Percentiles rank a stretch among this genome's conserved stretches.
phyloP scores from a whole-genome alignment of 345 rosid genomes.

The Brassica rapa region DNA sequence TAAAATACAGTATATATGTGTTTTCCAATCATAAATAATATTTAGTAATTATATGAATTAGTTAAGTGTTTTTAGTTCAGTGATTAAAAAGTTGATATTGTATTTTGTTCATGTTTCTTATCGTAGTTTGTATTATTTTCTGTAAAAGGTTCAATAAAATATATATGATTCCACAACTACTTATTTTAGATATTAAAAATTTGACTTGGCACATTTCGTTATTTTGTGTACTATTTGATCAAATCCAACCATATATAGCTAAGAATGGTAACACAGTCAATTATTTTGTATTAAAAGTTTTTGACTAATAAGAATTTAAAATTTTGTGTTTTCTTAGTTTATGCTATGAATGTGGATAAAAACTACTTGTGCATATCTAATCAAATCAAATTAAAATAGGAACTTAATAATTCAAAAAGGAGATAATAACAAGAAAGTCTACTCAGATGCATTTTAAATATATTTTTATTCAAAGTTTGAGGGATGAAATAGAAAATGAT shows the following conservation, averaged over 20 bases:
- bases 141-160: neutral
- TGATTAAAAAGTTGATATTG: neutral
- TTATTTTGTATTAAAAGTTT: neutral
- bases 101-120: neutral
- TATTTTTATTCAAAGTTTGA: neutral
- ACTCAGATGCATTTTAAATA: neutral
- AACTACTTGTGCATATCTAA: neutral
- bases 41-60: neutral
- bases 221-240: neutral
- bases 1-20: neutral
- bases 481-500: neutral
- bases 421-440: neutral
- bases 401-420: neutral
- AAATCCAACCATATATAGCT: neutral
- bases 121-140: neutral
- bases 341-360: neutral
- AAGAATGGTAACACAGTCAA: neutral
- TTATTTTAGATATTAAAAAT: conserved; percentile 22
- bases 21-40: neutral
- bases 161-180: conserved; percentile 3
- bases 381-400: neutral
- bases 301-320: neutral
- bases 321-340: neutral
- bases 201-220: conserved; percentile 35
- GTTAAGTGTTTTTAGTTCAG: neutral